A percentile compares a stretch with the other conserved stretches of the same genome.
These are phyloP conservation scores for Gossypioides kirkii DNA, from an alignment of 345 rosid genomes.

Conservation along the genomic window DNA sequence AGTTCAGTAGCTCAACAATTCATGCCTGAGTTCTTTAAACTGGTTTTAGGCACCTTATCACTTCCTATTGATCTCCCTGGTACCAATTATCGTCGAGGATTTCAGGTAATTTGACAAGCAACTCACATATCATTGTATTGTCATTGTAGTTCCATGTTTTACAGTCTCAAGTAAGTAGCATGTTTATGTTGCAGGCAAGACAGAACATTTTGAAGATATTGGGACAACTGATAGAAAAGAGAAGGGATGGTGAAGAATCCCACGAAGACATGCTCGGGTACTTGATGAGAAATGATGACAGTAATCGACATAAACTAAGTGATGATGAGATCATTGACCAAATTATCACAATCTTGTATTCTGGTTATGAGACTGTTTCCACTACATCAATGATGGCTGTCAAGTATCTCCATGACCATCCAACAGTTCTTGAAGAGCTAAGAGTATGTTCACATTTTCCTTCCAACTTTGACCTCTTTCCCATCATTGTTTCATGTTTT, in stretches of 20 bases:
- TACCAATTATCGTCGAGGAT: slow-evolving; percentile 52
- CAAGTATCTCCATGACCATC: slow-evolving; percentile 82
- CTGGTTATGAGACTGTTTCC: slow-evolving; percentile 85
- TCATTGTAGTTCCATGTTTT: not conserved
- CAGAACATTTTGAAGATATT: slow-evolving; percentile 44
- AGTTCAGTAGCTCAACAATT: slow-evolving; percentile 33
- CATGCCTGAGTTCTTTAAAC: slow-evolving; percentile 66
- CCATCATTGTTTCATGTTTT: not conserved
- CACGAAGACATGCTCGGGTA: slow-evolving; percentile 63
- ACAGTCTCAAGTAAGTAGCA: not conserved
- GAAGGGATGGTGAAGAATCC: slow-evolving; percentile 44
- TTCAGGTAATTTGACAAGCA: slow-evolving; percentile 36
- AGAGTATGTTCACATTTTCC: slow-evolving; percentile 39
- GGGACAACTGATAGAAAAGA: slow-evolving; percentile 42
- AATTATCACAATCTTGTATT: slow-evolving; percentile 65
- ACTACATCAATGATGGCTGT: slow-evolving; percentile 91
- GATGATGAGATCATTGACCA: slow-evolving; percentile 81
- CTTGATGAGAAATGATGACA: slow-evolving; percentile 53
- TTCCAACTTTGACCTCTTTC: not conserved
- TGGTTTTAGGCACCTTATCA: slow-evolving; percentile 72
- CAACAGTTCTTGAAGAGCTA: slow-evolving; percentile 59
- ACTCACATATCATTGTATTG: not conserved
- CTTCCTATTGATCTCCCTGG: slow-evolving; percentile 73
- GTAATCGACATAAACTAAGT: slow-evolving; percentile 31
- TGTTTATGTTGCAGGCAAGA: slow-evolving; percentile 50